Evolutionary conservation across 805 yeast species (phyloP), one percentile per base, ranked within the genome.

Genomic region (Yamadazyma kitorensis): DNA sequence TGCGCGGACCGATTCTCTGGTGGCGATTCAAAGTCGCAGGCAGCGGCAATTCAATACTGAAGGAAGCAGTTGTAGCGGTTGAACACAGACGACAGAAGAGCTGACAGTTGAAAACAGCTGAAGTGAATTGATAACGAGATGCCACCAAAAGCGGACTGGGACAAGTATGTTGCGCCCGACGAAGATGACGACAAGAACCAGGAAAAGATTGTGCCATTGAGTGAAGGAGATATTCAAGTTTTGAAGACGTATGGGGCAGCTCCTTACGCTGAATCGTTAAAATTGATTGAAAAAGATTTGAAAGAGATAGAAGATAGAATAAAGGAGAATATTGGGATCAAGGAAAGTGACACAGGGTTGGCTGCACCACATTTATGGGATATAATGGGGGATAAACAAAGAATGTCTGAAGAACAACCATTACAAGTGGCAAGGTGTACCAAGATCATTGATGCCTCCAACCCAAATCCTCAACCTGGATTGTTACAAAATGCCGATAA

Each of bases 361-460:
- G 87, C 98, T 13, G 89, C 95, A 33, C 96, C 97, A 5, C 95
- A 86, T 54, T 67, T 91, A 47, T 93, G 99, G 99, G 99, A 93
- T 66, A 87, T 91, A 30, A 78, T 81, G 72, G 98, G 97, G 17
- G 99, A 93, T 64, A 84, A 85, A 57, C 95, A 86, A 62, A 73
- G 96, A 54, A 80, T 89, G 81, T 74, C 82, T 40, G 91, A 83
- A 58, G 98, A 93, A 56, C 96, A 87, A 55, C 96, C 98, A 19
- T 70, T 93, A 46, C 99, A 93, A 63, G 99, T 94, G 29, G 98
- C 99, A 12, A 76, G 99, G 59, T 93, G 99, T 66, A 94, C 98
- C 17, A 93, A 94, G 68, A 93, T 94, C 62, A 91, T 93, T 44
- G 84, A 82, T 52, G 77, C 82, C 33, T 52, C 63, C 21, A 57